Conservation (phyloP, 257 asterid species). For the Nicotiana tomentosiformis region DNA sequence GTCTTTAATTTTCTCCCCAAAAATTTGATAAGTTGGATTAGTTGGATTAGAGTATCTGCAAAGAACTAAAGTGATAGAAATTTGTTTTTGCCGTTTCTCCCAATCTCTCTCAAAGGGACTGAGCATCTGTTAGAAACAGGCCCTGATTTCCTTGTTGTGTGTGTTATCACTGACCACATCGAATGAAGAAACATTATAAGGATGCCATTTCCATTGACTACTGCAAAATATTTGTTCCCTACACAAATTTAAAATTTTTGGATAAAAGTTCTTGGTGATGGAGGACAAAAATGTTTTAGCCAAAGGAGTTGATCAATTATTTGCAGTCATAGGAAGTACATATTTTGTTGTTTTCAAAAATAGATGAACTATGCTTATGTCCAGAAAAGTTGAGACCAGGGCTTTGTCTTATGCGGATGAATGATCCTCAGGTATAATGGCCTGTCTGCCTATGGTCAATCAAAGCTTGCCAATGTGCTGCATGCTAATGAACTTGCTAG, state of each 20-base stretch:
- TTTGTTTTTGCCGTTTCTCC: neutral
- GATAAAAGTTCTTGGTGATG: conserved; percentile 41
- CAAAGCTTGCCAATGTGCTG: conserved; percentile 76
- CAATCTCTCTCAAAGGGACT: neutral
- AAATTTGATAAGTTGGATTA: neutral
- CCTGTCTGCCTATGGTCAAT: conserved; percentile 72
- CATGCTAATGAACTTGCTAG: conserved; percentile 68
- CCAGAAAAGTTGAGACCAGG: conserved; percentile 35
- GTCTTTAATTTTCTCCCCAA: neutral
- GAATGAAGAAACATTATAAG: neutral
- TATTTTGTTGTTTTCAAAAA: neutral
- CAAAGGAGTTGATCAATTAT: neutral
- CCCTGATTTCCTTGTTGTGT: neutral
- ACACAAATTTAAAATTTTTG: neutral
- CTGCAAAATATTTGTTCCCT: neutral
- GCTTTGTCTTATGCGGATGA: conserved; percentile 1
- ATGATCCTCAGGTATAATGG: conserved; percentile 43
- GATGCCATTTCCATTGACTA: neutral
- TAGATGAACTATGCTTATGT: neutral
- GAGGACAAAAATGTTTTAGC: conserved; percentile 34
- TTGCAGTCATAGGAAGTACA: neutral
- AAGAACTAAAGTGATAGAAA: neutral
- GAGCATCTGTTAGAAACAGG: neutral
- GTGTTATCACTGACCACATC: neutral
- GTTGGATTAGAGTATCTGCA: neutral